These are phyloP conservation scores for Yarrowia porcina DNA, from an alignment of 805 yeast genomes.

Conservation along the genomic window DNA sequence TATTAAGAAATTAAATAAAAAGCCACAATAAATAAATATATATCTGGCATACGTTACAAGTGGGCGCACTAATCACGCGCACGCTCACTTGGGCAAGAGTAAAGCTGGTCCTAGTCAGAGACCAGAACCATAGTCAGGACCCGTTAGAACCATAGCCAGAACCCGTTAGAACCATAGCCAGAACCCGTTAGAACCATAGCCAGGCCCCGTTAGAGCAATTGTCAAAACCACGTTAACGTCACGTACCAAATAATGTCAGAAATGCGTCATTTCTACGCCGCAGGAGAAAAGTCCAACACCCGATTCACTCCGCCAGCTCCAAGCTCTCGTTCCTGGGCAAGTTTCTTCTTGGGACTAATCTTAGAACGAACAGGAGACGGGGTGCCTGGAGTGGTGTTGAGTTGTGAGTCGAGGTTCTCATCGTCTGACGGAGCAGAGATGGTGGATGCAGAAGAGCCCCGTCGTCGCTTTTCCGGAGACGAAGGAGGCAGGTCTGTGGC, in stretches of 20 bases:
- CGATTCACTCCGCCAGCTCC: neutral
- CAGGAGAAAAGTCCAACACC: constrained; percentile 20
- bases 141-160: no score
- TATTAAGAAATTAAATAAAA: constrained; percentile 8
- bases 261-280: no score
- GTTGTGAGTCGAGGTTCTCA: constrained; percentile 30
- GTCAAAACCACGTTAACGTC: no score
- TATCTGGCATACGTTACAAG: constrained; percentile 5
- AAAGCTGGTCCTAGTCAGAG: no score
- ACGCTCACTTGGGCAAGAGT: neutral
- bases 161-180: no score
- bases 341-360: constrained; percentile 15
- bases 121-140: no score
- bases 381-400: constrained; percentile 19
- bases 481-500: constrained; percentile 14
- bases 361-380: constrained; percentile 15
- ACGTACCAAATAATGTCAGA: neutral
- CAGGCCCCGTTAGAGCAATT: no score
- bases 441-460: constrained; percentile 40
- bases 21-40: constrained; percentile 4
- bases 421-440: constrained; percentile 38
- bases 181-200: no score
- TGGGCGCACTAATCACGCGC: neutral
- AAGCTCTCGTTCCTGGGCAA: constrained; percentile 7
- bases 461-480: constrained; percentile 34